These are phyloP conservation scores for Diplodia seriata DNA, from an alignment of 2,329 filamentous ascomycete genomes.

Conservation along the genomic window DNA sequence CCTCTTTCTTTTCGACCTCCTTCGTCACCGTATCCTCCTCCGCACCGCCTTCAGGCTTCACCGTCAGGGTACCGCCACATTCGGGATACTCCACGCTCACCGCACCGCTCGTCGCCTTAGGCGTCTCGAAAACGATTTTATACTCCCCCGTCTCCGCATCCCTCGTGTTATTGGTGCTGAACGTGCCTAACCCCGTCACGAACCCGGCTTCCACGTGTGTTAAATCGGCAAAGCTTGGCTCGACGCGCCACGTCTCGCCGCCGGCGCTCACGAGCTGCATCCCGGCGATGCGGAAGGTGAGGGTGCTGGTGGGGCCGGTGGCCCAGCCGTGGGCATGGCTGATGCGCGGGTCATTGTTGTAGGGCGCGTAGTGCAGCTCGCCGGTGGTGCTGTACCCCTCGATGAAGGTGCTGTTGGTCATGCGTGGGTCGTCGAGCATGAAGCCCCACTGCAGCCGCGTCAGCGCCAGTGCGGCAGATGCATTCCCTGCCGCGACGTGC, in stretches of 20 bases:
- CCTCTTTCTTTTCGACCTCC: constrained; percentile 9
- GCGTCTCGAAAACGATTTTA: constrained; percentile 45
- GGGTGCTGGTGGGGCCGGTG: constrained; percentile 42
- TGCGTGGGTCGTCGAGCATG: constrained; percentile 64
- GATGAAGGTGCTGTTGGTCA: constrained; percentile 64
- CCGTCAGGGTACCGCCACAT: constrained; percentile 37
- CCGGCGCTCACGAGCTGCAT: constrained; percentile 50
- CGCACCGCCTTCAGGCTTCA: neutral
- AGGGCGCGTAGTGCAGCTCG: constrained; percentile 55
- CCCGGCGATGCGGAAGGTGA: constrained; percentile 54
- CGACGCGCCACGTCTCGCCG: constrained; percentile 54
- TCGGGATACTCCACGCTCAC: constrained; percentile 39
- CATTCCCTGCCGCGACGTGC: constrained; percentile 58
- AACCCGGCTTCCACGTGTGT: constrained; percentile 55
- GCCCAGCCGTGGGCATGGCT: constrained; percentile 55
- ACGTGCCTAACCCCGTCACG: constrained; percentile 51
- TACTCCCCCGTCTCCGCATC: constrained; percentile 27
- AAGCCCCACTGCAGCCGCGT: constrained; percentile 66
- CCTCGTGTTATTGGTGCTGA: constrained; percentile 41
- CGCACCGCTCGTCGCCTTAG: constrained; percentile 42
- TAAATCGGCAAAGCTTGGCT: constrained; percentile 55
- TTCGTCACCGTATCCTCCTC: neutral
- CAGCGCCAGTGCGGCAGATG: constrained; percentile 62
- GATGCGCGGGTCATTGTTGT: constrained; percentile 47
- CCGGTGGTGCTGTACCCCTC: constrained; percentile 66